Base-by-base conservation (phyloP, 2,329 filamentous ascomycete species). In the Penicillium sp. region DNA sequence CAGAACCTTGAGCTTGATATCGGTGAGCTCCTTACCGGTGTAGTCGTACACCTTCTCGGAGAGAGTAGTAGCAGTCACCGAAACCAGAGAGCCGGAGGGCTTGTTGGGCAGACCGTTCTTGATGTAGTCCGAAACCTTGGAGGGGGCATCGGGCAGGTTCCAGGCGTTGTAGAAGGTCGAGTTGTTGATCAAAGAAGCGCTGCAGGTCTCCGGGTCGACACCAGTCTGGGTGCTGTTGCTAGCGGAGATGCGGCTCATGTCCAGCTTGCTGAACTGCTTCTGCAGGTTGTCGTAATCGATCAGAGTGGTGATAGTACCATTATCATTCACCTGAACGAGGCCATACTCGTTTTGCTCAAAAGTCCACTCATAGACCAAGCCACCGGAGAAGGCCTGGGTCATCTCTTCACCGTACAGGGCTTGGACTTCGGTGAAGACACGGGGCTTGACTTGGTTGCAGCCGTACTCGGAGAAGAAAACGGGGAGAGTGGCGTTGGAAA, bases 121-220 rank as follows among this genome's bases (percentile, higher is more conserved):
- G 74, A 97, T 94, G 72, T 97, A 83, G 50, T 85, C 83, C 63
- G 88, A 82, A 42, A 88, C 89, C 67, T 88, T 90, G 4, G 85
- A 81, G 13, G 92, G 92, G 6, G 87, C 82, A 3, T 73, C 79
- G 53, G 90, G 93, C 60, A 97, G 81, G 50, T 88, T 89, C 81
- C 96, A 98, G 83, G 92, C 90, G 76, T 81, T 88, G 78, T 85
- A 86, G 83, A 97, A 96, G 64, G 84, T 85, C 37, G 69, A 65
- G 62, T 84, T 79, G 66, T 82, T 84, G 79, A 97, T 93, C 58
- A 96, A 82, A 63, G 81, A 84, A 35, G 82, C 62, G 65, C 80
- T 80, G 82, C 94, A 97, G 60, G 78, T 82, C 37, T 91, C 89
- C 3, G 91, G 78, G 40, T 81, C 78, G 62, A 85, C 80, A 37